Conservation (phyloP, 2,329 filamentous ascomycete species). For the Aphanocladium album region DNA sequence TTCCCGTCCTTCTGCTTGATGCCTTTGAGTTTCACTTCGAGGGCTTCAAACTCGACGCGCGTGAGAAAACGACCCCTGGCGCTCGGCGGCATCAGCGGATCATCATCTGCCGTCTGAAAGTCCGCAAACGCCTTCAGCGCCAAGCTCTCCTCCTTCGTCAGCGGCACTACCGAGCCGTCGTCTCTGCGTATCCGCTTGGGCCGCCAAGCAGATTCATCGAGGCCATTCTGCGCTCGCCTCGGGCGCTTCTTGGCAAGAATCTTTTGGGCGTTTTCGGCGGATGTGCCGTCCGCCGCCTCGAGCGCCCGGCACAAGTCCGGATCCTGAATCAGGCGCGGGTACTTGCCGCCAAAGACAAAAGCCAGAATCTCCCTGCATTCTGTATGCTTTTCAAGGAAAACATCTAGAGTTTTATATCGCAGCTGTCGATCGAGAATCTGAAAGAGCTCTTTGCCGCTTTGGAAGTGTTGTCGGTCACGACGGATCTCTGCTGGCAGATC, state of each 20-base stretch:
- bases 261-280: conserved; percentile 12
- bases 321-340: conserved; percentile 15
- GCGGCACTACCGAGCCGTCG: background rate
- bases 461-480: background rate
- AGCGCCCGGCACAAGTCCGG: background rate
- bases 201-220: background rate
- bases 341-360: conserved; percentile 19
- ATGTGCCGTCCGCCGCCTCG: background rate
- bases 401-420: conserved; percentile 15
- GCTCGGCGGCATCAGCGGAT: background rate
- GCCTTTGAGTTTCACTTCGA: background rate
- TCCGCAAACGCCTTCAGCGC: background rate
- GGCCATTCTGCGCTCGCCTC: background rate
- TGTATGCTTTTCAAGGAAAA: conserved; percentile 17
- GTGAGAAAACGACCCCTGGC: background rate
- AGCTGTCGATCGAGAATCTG: conserved; percentile 16
- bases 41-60: background rate
- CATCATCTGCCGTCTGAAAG: background rate
- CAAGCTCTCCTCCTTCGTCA: background rate
- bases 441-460: background rate
- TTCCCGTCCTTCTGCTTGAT: background rate
- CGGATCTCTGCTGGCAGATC: background rate
- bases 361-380: conserved; percentile 13
- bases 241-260: conserved; percentile 3
- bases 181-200: background rate